phyloP scores from a whole-genome alignment of 139 green algal genomes.

The Asterochloris sp. region DNA sequence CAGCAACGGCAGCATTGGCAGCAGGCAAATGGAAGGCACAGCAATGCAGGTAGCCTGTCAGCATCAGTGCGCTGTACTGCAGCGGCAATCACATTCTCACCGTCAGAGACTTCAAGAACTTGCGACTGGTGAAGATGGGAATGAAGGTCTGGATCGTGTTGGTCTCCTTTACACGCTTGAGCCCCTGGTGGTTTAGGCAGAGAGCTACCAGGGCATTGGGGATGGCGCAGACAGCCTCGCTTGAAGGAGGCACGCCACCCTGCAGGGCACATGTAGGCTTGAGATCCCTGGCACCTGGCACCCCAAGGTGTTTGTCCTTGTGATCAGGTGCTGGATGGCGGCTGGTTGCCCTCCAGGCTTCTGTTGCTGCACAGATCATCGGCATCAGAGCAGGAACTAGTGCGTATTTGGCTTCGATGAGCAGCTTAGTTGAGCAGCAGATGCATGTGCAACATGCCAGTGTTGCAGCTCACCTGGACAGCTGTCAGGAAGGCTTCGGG shows the following conservation, averaged over 20 bases:
- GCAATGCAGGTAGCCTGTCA: too few species aligned
- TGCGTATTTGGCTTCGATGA: too few species aligned
- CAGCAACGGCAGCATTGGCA: too few species aligned
- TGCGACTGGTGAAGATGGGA: conserved; percentile 68
- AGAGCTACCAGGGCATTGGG: conserved; percentile 81
- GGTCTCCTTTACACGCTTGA: conserved; percentile 63
- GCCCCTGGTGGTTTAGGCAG: conserved; percentile 79
- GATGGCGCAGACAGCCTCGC: conserved; percentile 75
- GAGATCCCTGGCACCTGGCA: too few species aligned
- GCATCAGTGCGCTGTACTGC: not conserved
- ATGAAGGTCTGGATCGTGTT: conserved; percentile 62
- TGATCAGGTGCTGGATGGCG: too few species aligned
- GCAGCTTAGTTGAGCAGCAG: too few species aligned
- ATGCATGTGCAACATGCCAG: too few species aligned
- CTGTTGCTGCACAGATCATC: too few species aligned
- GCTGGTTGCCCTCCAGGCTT: not conserved
- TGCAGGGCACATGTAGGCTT: conserved; percentile 11
- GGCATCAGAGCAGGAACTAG: too few species aligned
- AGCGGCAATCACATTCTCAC: conserved; percentile 12
- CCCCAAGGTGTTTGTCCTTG: too few species aligned
- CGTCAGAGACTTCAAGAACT: conserved; percentile 29
- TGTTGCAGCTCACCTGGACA: conserved; percentile 32
- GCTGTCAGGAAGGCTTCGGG: conserved; percentile 73
- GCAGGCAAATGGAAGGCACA: too few species aligned
- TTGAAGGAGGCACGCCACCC: conserved; percentile 55